Percentiles rank a stretch among this genome's conserved stretches.
These are phyloP conservation scores for Hericium coralloides DNA, from an alignment of 768 basidiomycete genomes.

Conservation along the genomic window DNA sequence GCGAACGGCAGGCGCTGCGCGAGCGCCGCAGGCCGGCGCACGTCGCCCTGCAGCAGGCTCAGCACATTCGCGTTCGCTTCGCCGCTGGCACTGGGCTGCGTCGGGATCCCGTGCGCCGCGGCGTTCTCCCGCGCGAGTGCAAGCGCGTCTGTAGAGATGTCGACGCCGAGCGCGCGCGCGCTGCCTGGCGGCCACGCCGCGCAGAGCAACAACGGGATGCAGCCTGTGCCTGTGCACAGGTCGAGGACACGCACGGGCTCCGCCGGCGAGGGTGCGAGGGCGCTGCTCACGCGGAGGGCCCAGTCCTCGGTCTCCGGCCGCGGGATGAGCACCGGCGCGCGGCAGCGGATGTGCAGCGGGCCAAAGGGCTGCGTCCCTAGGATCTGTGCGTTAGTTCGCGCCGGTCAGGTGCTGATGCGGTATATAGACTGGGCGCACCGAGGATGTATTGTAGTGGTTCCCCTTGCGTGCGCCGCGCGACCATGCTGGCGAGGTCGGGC, in stretches of 20 bases:
- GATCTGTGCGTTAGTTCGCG: background rate
- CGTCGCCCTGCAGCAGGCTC: constrained; percentile 33
- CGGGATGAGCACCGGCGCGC: constrained; percentile 84
- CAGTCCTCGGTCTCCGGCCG: constrained; percentile 92
- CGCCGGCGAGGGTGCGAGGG: constrained; percentile 28
- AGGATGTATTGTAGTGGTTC: constrained; percentile 91
- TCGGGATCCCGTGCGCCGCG: constrained; percentile 15
- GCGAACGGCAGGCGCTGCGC: constrained; percentile 15
- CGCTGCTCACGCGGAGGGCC: constrained; percentile 51
- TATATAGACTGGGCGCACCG: constrained; percentile 39
- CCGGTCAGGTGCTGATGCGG: no score
- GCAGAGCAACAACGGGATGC: constrained; percentile 82
- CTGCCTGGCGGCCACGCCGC: constrained; percentile 50
- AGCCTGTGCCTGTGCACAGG: constrained; percentile 89
- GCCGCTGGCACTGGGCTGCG: background rate
- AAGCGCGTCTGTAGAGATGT: constrained; percentile 56
- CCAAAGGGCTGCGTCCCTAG: constrained; percentile 87
- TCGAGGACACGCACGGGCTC: constrained; percentile 49
- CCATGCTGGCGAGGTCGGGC: constrained; percentile 34
- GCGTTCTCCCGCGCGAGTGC: constrained; percentile 40
- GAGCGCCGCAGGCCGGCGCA: constrained; percentile 23
- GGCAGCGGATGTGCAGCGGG: constrained; percentile 59
- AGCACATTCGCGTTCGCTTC: constrained; percentile 22
- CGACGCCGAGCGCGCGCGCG: constrained; percentile 52
- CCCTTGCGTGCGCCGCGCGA: constrained; percentile 50